Percentiles rank a stretch among this genome's conserved stretches.
phyloP scores from a whole-genome alignment of 441 rosid genomes.

The Populus hybrid region DNA sequence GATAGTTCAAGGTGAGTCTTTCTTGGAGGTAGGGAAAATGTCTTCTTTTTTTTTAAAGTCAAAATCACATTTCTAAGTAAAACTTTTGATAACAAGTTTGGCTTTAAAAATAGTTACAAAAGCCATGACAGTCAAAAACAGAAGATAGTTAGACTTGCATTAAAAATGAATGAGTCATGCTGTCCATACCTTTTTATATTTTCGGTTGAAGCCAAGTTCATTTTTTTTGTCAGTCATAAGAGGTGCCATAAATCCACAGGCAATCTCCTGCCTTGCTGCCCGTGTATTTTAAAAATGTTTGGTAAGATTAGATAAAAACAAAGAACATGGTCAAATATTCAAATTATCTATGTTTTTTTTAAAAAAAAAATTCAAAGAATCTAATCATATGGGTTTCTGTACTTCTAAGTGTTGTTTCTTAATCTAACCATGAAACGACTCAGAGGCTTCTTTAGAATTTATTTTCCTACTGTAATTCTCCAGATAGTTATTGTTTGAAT shows the following conservation, averaged over 20 bases:
- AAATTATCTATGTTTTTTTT: neutral
- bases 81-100: no score
- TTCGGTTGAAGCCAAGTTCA: no score
- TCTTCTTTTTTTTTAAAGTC: no score
- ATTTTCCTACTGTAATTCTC: neutral
- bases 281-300: neutral
- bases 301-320: neutral
- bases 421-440: no score
- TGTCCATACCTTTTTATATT: neutral
- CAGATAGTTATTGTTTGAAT: neutral
- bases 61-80: no score
- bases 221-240: neutral
- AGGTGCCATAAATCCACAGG: neutral
- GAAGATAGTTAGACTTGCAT: neutral
- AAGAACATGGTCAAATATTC: constrained; percentile 5
- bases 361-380: neutral
- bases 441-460: neutral
- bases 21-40: no score
- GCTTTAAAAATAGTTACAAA: no score
- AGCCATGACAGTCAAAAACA: neutral
- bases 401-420: neutral
- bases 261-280: neutral
- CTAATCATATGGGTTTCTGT: constrained; percentile 1
- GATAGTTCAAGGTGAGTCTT: no score
- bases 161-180: constrained; percentile 5